Percentiles rank a stretch among this genome's conserved stretches.
Evolutionary conservation across 2,329 filamentous ascomycete species (phyloP).

Genomic region (Fusarium chlamydosporum): DNA sequence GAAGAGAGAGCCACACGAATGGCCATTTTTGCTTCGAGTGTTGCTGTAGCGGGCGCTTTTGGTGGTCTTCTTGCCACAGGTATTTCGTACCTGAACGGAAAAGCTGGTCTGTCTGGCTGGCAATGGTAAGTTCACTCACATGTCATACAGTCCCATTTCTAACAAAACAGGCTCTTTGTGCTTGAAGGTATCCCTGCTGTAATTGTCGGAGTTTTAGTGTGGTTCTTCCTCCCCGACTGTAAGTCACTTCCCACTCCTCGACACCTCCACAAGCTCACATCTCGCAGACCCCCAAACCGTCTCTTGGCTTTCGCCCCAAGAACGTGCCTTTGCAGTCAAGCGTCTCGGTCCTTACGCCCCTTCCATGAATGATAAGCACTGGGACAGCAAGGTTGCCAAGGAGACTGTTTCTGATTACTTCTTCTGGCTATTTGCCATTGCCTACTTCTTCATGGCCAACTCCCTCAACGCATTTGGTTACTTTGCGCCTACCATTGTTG

Average conservation of each 20-base stretch:
- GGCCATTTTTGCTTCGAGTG: constrained; percentile 71
- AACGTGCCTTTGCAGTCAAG: constrained; percentile 55
- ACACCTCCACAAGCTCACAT: not conserved
- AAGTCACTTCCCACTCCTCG: not conserved
- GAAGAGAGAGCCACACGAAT: constrained; percentile 71
- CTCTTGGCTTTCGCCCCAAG: constrained; percentile 53
- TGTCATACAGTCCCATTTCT: rapidly evolving
- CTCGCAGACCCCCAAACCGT: constrained; percentile 52
- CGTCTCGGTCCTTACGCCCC: constrained; percentile 55
- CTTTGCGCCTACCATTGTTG: constrained; percentile 56
- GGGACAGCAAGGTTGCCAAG: constrained; percentile 53
- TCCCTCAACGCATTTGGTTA: constrained; percentile 56
- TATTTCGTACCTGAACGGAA: constrained; percentile 63
- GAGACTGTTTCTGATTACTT: constrained; percentile 53
- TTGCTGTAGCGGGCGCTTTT: constrained; percentile 71
- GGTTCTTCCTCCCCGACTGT: constrained; percentile 54
- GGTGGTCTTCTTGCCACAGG: constrained; percentile 70
- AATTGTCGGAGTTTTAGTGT: constrained; percentile 52
- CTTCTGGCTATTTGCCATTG: constrained; percentile 54
- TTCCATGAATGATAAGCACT: constrained; percentile 55
- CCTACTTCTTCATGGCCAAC: constrained; percentile 55
- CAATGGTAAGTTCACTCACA: constrained; percentile 51
- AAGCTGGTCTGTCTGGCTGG: constrained; percentile 67
- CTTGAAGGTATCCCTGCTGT: constrained; percentile 59
- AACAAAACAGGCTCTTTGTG: constrained; percentile 70